These are phyloP conservation scores for Volvox carteri DNA, from an alignment of 163 green algal genomes.

Conservation along the genomic window DNA sequence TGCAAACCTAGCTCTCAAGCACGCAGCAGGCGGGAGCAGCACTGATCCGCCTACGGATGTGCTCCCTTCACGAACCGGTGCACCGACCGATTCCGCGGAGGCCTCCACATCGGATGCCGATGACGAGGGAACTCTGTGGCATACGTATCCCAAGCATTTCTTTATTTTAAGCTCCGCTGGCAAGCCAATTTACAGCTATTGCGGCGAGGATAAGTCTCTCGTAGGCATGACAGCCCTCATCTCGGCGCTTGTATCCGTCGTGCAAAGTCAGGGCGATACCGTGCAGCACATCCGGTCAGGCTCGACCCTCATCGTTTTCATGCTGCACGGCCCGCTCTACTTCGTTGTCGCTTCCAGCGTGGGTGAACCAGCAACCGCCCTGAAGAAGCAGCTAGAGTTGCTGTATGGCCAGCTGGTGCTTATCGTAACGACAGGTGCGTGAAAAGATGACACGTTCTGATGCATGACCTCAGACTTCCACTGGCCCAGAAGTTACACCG, in stretches of 20 bases:
- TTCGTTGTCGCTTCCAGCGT: slow-evolving; percentile 78
- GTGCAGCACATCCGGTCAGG: slow-evolving; percentile 56
- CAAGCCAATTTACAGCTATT: slow-evolving; percentile 87
- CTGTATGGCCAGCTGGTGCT: slow-evolving; percentile 81
- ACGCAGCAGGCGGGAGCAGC: neutral
- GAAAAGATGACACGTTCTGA: neutral
- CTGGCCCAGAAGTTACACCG: no score
- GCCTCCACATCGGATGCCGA: neutral
- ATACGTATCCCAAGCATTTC: slow-evolving; percentile 74
- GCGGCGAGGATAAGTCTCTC: slow-evolving; percentile 77
- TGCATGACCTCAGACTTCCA: no score
- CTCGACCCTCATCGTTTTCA: slow-evolving; percentile 74
- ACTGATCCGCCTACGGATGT: neutral
- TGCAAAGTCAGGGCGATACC: slow-evolving; percentile 67
- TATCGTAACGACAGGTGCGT: slow-evolving; percentile 74
- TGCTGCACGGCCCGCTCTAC: slow-evolving; percentile 77
- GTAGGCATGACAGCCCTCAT: slow-evolving; percentile 78
- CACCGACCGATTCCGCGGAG: neutral
- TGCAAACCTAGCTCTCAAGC: slow-evolving; percentile 25
- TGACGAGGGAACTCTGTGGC: slow-evolving; percentile 61
- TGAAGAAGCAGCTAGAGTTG: slow-evolving; percentile 83
- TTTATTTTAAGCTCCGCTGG: slow-evolving; percentile 88
- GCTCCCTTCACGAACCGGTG: neutral
- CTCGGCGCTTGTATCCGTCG: slow-evolving; percentile 85
- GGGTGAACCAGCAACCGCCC: slow-evolving; percentile 74